Conservation (phyloP, 805 yeast genomes). For the Myxozyma neotropica region DNA sequence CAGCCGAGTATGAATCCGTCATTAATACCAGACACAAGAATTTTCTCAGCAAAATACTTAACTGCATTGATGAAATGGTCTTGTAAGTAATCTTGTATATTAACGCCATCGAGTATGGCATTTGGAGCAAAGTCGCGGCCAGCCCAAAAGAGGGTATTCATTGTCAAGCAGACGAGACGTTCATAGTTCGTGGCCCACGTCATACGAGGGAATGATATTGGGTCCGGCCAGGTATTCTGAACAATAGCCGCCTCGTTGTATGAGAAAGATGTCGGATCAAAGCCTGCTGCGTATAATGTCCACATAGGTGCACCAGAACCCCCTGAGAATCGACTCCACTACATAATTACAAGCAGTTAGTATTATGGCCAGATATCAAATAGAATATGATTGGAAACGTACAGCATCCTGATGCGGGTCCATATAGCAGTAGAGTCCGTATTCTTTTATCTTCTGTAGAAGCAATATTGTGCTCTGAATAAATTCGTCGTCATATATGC, state of each 20-base stretch:
- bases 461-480: slow-evolving; percentile 69
- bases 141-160: slow-evolving; percentile 84
- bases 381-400: no score
- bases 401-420: slow-evolving; percentile 90
- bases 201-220: slow-evolving; percentile 71
- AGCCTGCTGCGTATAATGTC: slow-evolving; percentile 88
- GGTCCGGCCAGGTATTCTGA: slow-evolving; percentile 59
- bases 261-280: slow-evolving; percentile 73
- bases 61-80: slow-evolving; percentile 60
- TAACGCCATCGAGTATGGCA: slow-evolving; percentile 66
- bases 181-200: slow-evolving; percentile 88
- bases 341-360: no score
- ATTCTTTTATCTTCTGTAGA: slow-evolving; percentile 55
- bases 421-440: slow-evolving; percentile 74
- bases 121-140: slow-evolving; percentile 79
- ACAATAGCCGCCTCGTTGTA: slow-evolving; percentile 77
- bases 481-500: slow-evolving; percentile 73
- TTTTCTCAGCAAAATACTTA: slow-evolving; percentile 49
- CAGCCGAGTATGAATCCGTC: slow-evolving; percentile 71
- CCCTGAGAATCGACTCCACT: slow-evolving; percentile 83
- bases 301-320: slow-evolving; percentile 95
- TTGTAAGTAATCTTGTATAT: slow-evolving; percentile 80
- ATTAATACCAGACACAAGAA: slow-evolving; percentile 51
- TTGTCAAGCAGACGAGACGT: slow-evolving; percentile 71
- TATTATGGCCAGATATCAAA: no score